Evolutionary conservation across 768 basidiomycete genomes (phyloP), one percentile per base, ranked within the genome.

Genomic region (Tricholoma sp.): DNA sequence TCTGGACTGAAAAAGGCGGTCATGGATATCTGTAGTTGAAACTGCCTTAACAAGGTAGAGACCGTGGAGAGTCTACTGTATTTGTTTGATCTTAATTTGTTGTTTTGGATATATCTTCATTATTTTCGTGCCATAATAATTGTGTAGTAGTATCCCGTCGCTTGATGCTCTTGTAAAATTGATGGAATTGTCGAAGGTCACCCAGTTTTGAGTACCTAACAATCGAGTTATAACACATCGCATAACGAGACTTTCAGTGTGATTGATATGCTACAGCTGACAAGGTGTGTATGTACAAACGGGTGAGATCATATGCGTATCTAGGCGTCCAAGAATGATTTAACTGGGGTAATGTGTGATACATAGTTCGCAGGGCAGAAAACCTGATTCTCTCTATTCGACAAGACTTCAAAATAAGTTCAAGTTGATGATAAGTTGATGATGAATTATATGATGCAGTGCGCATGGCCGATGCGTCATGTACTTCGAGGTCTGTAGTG

Each of bases 1-100:
- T 53, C 52, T 32, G 52, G 41, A 41, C 31, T 55, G 47, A 55
- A 55, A 44, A 37, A 45, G n/a, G 45, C 54, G 18, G 45, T 55
- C 15, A 29, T 28, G 17, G 48, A 48, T 11, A 28, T 55, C 29
- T 24, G 24, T 24, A 24, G 28, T 44, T 11, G 45, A 36, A 17
- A 24, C 11, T 48, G 31, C 45, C 9, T 55, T 47, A 13, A 36
- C 33, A 6, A 36, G 31, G 13, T 29, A 29, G 17, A 4, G 7
- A 0, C 29, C 10, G 33, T 33, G 50, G 6, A n/a, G 15, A 7
- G 37, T 52, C 37, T 37, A 28, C 13, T 15, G 18, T 20, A 11
- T 9, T 52, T 6, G 8, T 37, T 36, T 18, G 2, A 6, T n/a
- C 12, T 34, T 37, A 9, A 10, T 20, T 5, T 12, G 18, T 48